phyloP scores from a whole-genome alignment of 306 rosid species.

The Cucurbita moschata region DNA sequence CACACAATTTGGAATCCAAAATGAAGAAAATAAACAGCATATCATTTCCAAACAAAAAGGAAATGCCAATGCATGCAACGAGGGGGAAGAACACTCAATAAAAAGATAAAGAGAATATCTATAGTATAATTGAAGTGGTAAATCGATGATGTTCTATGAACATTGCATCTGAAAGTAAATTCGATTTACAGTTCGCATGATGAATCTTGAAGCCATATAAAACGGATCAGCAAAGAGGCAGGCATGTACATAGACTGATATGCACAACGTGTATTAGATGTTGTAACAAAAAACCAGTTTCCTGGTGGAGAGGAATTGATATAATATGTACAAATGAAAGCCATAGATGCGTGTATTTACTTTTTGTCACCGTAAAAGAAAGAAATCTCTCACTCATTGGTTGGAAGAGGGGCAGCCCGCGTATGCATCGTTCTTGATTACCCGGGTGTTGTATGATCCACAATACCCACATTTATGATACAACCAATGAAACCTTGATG shows the following conservation, averaged over 20 bases:
- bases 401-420: constrained; percentile 31
- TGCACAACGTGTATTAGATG: constrained; percentile 15
- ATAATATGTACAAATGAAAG: constrained; percentile 34
- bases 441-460: constrained; percentile 88
- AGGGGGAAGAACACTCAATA: background rate
- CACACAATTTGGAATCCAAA: background rate
- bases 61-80: background rate
- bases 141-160: background rate
- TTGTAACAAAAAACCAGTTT: constrained; percentile 15
- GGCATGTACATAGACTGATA: constrained; percentile 1
- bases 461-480: constrained; percentile 84
- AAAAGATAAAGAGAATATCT: background rate
- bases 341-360: constrained; percentile 7
- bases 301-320: constrained; percentile 26
- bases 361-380: background rate
- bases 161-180: background rate
- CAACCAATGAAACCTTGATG: constrained; percentile 81
- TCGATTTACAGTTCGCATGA: background rate
- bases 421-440: constrained; percentile 58
- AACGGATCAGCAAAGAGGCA: background rate
- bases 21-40: background rate
- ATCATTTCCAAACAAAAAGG: background rate
- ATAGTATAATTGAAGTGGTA: background rate
- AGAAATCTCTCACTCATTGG: constrained; percentile 7
- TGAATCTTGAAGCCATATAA: background rate